A percentile compares a stretch with the other conserved stretches of the same genome.
Conservation (phyloP, 257 asterid genomes). For the Solanum rostratum region DNA sequence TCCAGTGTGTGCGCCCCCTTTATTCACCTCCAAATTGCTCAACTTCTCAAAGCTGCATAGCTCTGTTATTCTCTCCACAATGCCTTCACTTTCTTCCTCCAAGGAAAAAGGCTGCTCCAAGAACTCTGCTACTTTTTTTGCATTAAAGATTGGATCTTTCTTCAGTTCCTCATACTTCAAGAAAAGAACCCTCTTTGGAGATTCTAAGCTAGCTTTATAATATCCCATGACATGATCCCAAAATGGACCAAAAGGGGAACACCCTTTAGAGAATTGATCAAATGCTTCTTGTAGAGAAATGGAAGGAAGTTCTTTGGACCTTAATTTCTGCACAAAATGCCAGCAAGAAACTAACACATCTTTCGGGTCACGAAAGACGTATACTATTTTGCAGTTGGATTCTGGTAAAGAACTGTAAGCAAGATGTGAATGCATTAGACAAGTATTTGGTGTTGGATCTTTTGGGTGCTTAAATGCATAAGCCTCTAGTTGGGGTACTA, state of each 20-base stretch:
- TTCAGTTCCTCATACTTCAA: slow-evolving; percentile 16
- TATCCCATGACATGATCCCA: slow-evolving; percentile 42
- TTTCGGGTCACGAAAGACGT: slow-evolving; percentile 21
- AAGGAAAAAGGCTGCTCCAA: slow-evolving; percentile 2
- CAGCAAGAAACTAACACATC: slow-evolving; percentile 38
- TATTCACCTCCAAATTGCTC: slow-evolving; percentile 17
- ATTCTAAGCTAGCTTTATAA: slow-evolving; percentile 17
- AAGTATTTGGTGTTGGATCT: slow-evolving; percentile 6
- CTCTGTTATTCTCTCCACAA: neutral
- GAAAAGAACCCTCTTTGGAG: slow-evolving; percentile 1
- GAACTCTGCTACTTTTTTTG: slow-evolving; percentile 6
- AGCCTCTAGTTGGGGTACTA: slow-evolving; percentile 6
- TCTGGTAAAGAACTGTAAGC: slow-evolving; percentile 6
- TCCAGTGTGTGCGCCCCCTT: slow-evolving; percentile 3
- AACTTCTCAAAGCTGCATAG: slow-evolving; percentile 19
- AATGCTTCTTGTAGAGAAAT: slow-evolving; percentile 22
- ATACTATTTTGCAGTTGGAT: slow-evolving; percentile 10
- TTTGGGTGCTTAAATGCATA: slow-evolving; percentile 9
- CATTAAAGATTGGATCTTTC: slow-evolving; percentile 2
- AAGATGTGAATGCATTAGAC: slow-evolving; percentile 11
- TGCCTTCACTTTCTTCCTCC: slow-evolving; percentile 4
- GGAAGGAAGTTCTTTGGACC: neutral
- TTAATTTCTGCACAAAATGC: slow-evolving; percentile 30
- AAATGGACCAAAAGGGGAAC: slow-evolving; percentile 29
- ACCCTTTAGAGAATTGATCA: slow-evolving; percentile 22